These are phyloP conservation scores for Magnaporthiopsis incrustans DNA, from an alignment of 2,329 filamentous ascomycete genomes.

Conservation along the genomic window DNA sequence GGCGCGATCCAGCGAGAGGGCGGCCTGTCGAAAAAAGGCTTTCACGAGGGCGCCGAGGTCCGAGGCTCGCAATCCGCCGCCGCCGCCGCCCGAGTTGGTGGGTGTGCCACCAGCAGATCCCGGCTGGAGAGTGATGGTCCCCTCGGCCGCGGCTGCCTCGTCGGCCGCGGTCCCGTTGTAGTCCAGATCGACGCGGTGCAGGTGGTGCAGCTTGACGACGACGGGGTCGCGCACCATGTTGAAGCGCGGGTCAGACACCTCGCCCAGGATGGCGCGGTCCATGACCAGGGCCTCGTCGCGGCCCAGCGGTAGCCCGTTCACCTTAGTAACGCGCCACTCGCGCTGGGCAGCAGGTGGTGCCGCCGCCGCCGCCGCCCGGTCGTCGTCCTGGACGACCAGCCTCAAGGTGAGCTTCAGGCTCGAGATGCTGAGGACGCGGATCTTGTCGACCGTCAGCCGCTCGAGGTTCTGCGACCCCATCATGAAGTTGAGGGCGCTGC, in stretches of 20 bases:
- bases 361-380: conserved; percentile 9
- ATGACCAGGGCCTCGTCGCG: conserved; percentile 83
- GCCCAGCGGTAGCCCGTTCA: conserved; percentile 74
- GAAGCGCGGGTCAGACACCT: conserved; percentile 77
- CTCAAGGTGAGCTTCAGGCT: conserved; percentile 59
- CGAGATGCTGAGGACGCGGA: conserved; percentile 43
- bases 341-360: conserved; percentile 22
- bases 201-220: conserved; percentile 26
- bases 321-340: conserved; percentile 65
- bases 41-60: conserved; percentile 35
- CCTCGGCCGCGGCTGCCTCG: not conserved
- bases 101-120: not conserved
- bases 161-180: conserved; percentile 28
- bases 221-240: conserved; percentile 63
- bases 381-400: conserved; percentile 41
- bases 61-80: conserved; percentile 6
- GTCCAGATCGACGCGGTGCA: conserved; percentile 63
- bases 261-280: conserved; percentile 64
- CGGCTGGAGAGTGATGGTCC: not conserved
- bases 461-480: conserved; percentile 40
- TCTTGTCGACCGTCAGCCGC: conserved; percentile 35
- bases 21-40: conserved; percentile 35
- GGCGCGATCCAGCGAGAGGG: conserved; percentile 31
- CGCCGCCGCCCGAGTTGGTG: conserved; percentile 3
- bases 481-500: conserved; percentile 36